Percentiles rank a stretch among this genome's conserved stretches.
phyloP scores from a whole-genome alignment of 805 yeast species.

The Barnettozyma salicaria region DNA sequence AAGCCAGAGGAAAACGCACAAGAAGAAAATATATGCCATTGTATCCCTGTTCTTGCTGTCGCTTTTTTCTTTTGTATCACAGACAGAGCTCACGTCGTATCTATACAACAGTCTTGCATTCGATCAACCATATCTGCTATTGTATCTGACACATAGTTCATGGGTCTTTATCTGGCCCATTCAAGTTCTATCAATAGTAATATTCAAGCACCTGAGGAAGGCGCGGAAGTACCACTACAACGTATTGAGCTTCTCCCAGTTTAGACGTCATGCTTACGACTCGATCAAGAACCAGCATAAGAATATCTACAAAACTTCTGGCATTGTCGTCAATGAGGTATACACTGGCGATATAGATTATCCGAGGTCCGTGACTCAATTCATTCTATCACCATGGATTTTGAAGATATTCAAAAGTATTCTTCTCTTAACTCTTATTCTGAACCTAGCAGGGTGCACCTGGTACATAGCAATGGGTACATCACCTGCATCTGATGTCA shows the following conservation, averaged over 20 bases:
- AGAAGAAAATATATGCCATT: slow-evolving; percentile 38
- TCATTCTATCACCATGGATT: slow-evolving; percentile 14
- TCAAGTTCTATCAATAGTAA: slow-evolving; percentile 48
- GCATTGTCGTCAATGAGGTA: slow-evolving; percentile 16
- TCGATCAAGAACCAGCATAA: slow-evolving; percentile 39
- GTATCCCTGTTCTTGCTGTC: slow-evolving; percentile 42
- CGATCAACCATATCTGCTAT: slow-evolving; percentile 61
- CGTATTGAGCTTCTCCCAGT: slow-evolving; percentile 12
- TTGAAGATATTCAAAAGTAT: slow-evolving; percentile 39
- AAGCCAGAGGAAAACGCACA: slow-evolving; percentile 1
- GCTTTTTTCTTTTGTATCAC: slow-evolving; percentile 59
- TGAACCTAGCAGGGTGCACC: slow-evolving; percentile 71
- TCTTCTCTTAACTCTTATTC: slow-evolving; percentile 44
- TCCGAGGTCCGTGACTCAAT: slow-evolving; percentile 14
- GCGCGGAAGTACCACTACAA: slow-evolving; percentile 10
- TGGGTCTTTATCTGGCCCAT: slow-evolving; percentile 73
- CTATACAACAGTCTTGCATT: slow-evolving; percentile 51
- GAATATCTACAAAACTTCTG: slow-evolving; percentile 34
- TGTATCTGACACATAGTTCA: slow-evolving; percentile 69
- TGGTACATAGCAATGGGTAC: slow-evolving; percentile 83
- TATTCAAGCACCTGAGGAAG: slow-evolving; percentile 37
- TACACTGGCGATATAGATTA: slow-evolving; percentile 13
- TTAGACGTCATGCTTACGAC: slow-evolving; percentile 27
- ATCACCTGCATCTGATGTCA: slow-evolving; percentile 78
- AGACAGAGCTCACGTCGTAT: slow-evolving; percentile 74